Percentiles rank a stretch among this genome's conserved stretches.
Conservation (phyloP, 495 filamentous ascomycete species). For the Sordaria brevicollis region DNA sequence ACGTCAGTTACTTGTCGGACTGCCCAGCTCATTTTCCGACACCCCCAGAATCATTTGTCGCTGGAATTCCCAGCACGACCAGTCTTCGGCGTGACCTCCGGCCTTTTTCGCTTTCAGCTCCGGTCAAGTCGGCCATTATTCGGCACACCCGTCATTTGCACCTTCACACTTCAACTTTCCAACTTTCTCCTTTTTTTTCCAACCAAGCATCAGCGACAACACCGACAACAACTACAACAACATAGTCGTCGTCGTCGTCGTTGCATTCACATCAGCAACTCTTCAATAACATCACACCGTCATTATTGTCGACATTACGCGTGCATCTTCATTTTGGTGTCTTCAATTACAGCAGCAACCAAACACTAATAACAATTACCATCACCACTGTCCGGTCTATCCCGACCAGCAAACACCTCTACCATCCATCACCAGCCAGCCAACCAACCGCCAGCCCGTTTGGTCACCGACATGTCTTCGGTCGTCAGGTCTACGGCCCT, state of each 20-base stretch:
- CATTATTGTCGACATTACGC: not conserved
- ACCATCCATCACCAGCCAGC: too few species aligned
- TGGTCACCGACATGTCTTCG: slow-evolving; percentile 25
- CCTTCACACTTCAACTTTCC: not conserved
- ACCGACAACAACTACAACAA: not conserved
- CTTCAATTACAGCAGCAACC: not conserved
- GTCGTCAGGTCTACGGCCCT: slow-evolving; percentile 40
- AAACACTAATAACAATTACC: not conserved
- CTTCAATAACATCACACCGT: not conserved
- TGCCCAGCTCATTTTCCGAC: not conserved
- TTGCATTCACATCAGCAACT: not conserved
- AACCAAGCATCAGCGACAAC: not conserved
- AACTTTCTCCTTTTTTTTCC: not conserved
- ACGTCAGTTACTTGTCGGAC: not conserved
- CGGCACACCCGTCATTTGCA: not conserved
- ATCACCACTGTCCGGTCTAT: not conserved
- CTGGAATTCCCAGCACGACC: not conserved
- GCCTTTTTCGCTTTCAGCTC: slow-evolving; percentile 5
- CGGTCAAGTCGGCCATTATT: slow-evolving; percentile 2
- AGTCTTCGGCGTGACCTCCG: slow-evolving; percentile 10
- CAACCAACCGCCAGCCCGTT: not conserved
- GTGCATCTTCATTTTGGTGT: not conserved
- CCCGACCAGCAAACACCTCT: not conserved
- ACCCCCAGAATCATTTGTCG: not conserved
- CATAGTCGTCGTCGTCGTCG: not conserved